A percentile compares a stretch with the other conserved stretches of the same genome.
Evolutionary conservation across 2,329 filamentous ascomycete genomes (phyloP).

Genomic region (Nothophoma quercina): DNA sequence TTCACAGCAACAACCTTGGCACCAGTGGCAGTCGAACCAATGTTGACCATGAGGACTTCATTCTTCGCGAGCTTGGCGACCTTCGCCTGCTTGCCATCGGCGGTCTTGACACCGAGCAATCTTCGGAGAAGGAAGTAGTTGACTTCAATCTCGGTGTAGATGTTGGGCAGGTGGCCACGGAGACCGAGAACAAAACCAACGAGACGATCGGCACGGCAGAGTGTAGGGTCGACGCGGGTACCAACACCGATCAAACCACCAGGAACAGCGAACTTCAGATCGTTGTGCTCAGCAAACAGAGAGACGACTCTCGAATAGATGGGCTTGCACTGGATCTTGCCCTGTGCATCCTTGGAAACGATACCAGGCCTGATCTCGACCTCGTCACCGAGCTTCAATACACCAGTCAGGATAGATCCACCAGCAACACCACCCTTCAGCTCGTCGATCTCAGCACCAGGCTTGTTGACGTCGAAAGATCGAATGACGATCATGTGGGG

Average conservation of each 20-base stretch:
- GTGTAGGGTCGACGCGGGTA: constrained; percentile 94
- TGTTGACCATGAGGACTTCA: constrained; percentile 99
- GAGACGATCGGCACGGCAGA: constrained; percentile 98
- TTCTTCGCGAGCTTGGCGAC: constrained; percentile 98
- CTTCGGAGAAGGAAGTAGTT: constrained; percentile 98
- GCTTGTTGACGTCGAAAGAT: constrained; percentile 99
- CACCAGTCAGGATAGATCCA: constrained; percentile 94
- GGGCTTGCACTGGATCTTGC: constrained; percentile 93
- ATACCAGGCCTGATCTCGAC: constrained; percentile 99
- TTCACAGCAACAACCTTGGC: constrained; percentile 97
- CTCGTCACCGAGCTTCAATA: constrained; percentile 95
- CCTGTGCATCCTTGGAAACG: constrained; percentile 91
- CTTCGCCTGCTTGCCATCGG: constrained; percentile 99
- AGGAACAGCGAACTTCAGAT: constrained; percentile 96
- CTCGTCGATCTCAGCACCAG: constrained; percentile 97
- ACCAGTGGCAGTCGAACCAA: constrained; percentile 95
- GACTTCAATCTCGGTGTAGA: constrained; percentile 95
- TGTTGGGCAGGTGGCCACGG: constrained; percentile 90
- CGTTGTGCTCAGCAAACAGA: constrained; percentile 96
- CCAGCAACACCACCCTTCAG: constrained; percentile 98
- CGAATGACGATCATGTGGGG: constrained; percentile 99
- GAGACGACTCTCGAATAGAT: constrained; percentile 96
- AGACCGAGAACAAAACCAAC: constrained; percentile 97
- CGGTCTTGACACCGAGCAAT: constrained; percentile 94
- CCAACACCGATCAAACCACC: constrained; percentile 97